Evolutionary conservation across 352 stramenopile genomes (phyloP).

Genomic region (Peronospora farinosa): DNA sequence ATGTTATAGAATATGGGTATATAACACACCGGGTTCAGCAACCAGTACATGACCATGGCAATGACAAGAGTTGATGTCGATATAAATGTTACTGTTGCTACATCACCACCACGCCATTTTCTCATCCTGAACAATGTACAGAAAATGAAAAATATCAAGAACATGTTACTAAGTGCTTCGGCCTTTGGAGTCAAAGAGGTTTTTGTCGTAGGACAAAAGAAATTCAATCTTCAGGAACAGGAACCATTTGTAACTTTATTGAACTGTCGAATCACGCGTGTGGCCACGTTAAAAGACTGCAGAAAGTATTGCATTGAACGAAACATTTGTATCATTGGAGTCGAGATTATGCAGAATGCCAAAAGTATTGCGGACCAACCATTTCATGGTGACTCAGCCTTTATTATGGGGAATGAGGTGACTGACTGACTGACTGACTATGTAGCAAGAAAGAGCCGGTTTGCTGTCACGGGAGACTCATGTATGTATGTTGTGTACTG

Average conservation of each 20-base stretch:
- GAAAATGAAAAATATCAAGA: constrained; percentile 87
- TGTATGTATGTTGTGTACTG: neutral
- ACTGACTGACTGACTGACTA: constrained; percentile 36
- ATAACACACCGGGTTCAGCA: neutral
- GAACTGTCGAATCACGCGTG: constrained; percentile 50
- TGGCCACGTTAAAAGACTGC: constrained; percentile 79
- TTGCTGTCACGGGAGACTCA: constrained; percentile 6
- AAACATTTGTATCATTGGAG: constrained; percentile 83
- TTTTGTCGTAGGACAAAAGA: constrained; percentile 87
- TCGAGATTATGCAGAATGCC: constrained; percentile 90
- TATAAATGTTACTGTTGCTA: too few relatives aligned
- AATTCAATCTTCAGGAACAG: constrained; percentile 61
- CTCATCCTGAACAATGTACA: constrained; percentile 92
- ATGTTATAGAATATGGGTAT: constrained; percentile 4
- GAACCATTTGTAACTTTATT: constrained; percentile 39
- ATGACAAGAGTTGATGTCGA: neutral
- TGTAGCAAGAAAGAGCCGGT: neutral
- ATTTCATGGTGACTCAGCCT: constrained; percentile 80
- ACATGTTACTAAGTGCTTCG: constrained; percentile 77
- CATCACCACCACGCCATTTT: constrained; percentile 34
- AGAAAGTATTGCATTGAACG: constrained; percentile 49
- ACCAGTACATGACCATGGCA: neutral
- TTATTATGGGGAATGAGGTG: constrained; percentile 95
- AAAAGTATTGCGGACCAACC: constrained; percentile 63
- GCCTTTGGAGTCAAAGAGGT: constrained; percentile 79